Evolutionary conservation across 306 rosid species (phyloP).

Genomic region (Gleditsia sinensis): DNA sequence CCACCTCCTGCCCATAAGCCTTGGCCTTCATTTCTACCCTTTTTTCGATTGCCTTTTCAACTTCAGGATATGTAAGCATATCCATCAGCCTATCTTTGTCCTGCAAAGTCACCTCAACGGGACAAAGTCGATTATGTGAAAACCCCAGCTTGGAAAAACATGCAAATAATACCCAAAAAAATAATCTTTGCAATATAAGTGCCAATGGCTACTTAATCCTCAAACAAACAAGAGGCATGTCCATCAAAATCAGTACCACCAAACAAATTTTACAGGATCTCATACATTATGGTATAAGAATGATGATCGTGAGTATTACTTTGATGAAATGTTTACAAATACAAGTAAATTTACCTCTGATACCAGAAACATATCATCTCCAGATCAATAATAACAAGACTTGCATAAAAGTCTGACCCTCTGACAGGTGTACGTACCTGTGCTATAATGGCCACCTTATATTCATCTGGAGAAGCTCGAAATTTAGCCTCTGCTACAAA

Average conservation of each 20-base stretch:
- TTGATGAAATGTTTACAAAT: background rate
- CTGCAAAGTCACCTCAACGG: constrained; percentile 45
- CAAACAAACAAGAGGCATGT: background rate
- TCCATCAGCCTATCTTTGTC: constrained; percentile 77
- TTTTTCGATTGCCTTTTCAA: constrained; percentile 69
- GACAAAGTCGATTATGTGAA: constrained; percentile 2
- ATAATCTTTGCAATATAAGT: background rate
- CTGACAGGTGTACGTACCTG: constrained; percentile 54
- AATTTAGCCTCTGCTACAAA: constrained; percentile 93
- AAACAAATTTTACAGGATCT: background rate
- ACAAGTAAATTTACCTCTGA: background rate
- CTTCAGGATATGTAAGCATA: constrained; percentile 67
- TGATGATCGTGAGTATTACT: background rate
- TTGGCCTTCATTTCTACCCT: constrained; percentile 81
- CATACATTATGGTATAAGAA: constrained; percentile 3
- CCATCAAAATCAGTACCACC: constrained; percentile 24
- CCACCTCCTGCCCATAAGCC: constrained; percentile 80
- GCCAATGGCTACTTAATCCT: background rate
- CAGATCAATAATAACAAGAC: constrained; percentile 10
- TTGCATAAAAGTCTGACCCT: background rate
- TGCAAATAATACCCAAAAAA: background rate
- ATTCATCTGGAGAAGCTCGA: constrained; percentile 61
- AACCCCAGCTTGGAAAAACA: constrained; percentile 23
- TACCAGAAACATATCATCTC: background rate
- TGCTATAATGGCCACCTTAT: constrained; percentile 73